Evolutionary conservation across 208 protist genomes (phyloP).

Genomic region (Entamoeba dispar): DNA sequence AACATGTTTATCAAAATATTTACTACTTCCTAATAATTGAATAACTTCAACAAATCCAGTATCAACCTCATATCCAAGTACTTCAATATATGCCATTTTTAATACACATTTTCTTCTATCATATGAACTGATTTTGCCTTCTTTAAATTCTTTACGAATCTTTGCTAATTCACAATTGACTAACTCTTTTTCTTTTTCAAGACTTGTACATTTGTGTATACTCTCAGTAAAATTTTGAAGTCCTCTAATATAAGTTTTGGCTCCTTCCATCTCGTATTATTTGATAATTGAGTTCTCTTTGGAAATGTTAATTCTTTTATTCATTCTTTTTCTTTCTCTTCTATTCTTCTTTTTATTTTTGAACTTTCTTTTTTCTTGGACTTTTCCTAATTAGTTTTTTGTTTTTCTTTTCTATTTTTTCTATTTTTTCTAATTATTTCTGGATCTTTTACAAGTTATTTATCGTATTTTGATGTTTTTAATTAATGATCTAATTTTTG

Average conservation of each 20-base stretch:
- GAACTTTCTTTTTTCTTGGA: too few relatives aligned
- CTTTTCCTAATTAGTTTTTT: too few relatives aligned
- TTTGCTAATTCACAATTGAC: slow-evolving; percentile 93
- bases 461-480: too few relatives aligned
- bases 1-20: slow-evolving; percentile 81
- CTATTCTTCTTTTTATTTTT: too few relatives aligned
- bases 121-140: slow-evolving; percentile 53
- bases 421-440: too few relatives aligned
- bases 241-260: neutral
- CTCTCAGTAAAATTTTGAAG: slow-evolving; percentile 18
- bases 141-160: slow-evolving; percentile 82
- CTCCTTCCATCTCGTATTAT: neutral
- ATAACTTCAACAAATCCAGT: slow-evolving; percentile 97
- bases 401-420: too few relatives aligned
- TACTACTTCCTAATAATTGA: slow-evolving; percentile 65
- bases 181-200: slow-evolving; percentile 68
- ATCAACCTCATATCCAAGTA: slow-evolving; percentile 92
- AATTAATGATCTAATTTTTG: too few relatives aligned
- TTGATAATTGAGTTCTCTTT: too few relatives aligned
- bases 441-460: too few relatives aligned
- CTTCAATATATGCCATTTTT: slow-evolving; percentile 98
- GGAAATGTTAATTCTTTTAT: too few relatives aligned
- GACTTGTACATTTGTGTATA: slow-evolving; percentile 19
- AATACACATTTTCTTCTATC: slow-evolving; percentile 94
- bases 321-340: too few relatives aligned